These are phyloP conservation scores for Rhizopogon vulgaris DNA, from an alignment of 768 basidiomycete genomes.

Conservation along the genomic window DNA sequence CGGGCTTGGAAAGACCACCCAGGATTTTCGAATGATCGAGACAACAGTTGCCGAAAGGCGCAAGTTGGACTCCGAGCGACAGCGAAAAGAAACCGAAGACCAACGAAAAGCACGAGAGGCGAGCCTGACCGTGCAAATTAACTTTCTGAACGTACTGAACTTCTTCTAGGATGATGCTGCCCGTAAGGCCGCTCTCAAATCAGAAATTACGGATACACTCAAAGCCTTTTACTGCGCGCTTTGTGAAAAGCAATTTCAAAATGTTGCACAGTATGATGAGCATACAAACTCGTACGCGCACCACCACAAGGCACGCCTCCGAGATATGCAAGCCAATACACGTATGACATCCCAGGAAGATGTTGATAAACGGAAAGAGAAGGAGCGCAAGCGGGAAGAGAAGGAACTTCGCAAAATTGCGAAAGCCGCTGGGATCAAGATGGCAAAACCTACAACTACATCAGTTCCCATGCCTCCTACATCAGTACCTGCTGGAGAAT, in stretches of 20 bases:
- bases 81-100: slow-evolving; percentile 73
- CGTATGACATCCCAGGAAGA: slow-evolving; percentile 64
- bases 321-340: slow-evolving; percentile 74
- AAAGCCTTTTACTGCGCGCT: slow-evolving; percentile 74
- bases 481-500: slow-evolving; percentile 13
- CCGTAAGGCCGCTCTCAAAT: slow-evolving; percentile 56
- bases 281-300: slow-evolving; percentile 88
- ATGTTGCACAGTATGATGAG: slow-evolving; percentile 81
- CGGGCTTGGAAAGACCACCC: slow-evolving; percentile 72
- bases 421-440: slow-evolving; percentile 73
- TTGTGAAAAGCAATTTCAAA: slow-evolving; percentile 86
- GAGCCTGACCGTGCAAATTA: slow-evolving; percentile 5
- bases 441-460: slow-evolving; percentile 31
- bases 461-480: slow-evolving; percentile 15
- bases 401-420: slow-evolving; percentile 82
- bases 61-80: slow-evolving; percentile 74
- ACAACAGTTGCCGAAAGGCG: slow-evolving; percentile 80
- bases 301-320: slow-evolving; percentile 77
- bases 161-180: slow-evolving; percentile 52
- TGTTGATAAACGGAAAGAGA: slow-evolving; percentile 71
- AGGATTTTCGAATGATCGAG: slow-evolving; percentile 81
- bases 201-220: slow-evolving; percentile 63
- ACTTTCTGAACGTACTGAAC: slow-evolving; percentile 3
- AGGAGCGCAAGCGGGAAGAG: slow-evolving; percentile 81
- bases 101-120: slow-evolving; percentile 73